phyloP scores from a whole-genome alignment of 345 rosid species.

The Euphorbia pulcherrima region DNA sequence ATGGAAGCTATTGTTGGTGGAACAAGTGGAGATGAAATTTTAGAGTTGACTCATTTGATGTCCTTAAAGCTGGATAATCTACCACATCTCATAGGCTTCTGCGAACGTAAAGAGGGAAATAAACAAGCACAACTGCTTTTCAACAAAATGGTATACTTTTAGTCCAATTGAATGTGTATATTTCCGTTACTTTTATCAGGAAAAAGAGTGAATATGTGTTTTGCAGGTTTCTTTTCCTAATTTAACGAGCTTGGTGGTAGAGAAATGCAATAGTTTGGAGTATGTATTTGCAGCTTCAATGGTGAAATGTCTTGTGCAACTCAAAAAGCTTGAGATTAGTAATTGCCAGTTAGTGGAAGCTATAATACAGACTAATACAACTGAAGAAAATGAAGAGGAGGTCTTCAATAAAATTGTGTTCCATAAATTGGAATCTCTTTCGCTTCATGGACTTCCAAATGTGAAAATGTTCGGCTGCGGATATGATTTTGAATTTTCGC shows the following conservation, averaged over 20 bases:
- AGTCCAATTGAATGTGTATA: too few species aligned
- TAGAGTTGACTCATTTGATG: background rate
- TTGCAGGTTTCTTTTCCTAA: background rate
- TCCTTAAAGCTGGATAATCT: background rate
- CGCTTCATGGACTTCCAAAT: background rate
- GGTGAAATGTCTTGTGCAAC: too few species aligned
- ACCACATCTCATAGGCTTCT: conserved; percentile 11
- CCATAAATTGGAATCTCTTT: background rate
- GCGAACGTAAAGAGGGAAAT: too few species aligned
- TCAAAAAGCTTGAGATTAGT: too few species aligned
- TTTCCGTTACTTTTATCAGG: too few species aligned
- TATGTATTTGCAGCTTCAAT: background rate
- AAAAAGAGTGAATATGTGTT: background rate
- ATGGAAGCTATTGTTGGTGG: conserved; percentile 15
- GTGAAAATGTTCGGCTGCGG: background rate
- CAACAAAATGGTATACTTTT: too few species aligned
- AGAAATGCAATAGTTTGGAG: background rate
- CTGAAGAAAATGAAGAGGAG: background rate
- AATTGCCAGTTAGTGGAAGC: conserved; percentile 3
- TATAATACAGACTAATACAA: background rate
- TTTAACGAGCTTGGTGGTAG: background rate
- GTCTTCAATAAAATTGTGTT: background rate
- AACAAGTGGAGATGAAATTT: background rate
- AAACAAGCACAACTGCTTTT: too few species aligned
- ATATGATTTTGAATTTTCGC: background rate